These are phyloP conservation scores for Penicillium atrosanguineum DNA, from an alignment of 495 filamentous ascomycete species.

Conservation along the genomic window DNA sequence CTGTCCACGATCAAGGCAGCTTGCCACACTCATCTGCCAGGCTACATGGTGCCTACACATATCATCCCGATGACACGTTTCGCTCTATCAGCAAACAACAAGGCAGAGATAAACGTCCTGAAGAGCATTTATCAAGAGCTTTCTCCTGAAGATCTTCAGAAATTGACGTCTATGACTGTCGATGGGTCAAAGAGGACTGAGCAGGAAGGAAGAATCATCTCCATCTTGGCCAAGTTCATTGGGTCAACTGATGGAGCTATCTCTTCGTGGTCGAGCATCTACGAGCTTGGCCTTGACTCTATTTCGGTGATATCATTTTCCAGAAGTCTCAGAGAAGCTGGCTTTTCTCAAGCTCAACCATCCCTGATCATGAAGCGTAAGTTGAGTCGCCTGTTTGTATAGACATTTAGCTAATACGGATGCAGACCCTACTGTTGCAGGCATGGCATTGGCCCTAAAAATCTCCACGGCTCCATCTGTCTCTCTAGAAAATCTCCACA, in stretches of 20 bases:
- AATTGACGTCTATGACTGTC: conserved; percentile 38
- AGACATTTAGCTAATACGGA: conserved; percentile 5
- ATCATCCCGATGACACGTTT: conserved; percentile 43
- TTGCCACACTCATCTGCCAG: conserved; percentile 44
- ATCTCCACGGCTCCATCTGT: conserved; percentile 6
- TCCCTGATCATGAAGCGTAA: conserved; percentile 63
- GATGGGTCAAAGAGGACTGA: conserved; percentile 39
- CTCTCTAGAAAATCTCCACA: conserved; percentile 27
- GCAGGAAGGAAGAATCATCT: conserved; percentile 39
- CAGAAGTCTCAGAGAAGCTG: conserved; percentile 47
- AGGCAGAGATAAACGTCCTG: conserved; percentile 49
- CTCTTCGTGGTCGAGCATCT: conserved; percentile 60
- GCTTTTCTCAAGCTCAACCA: conserved; percentile 55
- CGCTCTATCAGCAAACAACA: conserved; percentile 43
- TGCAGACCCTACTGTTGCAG: conserved; percentile 50
- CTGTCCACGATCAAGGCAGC: conserved; percentile 29
- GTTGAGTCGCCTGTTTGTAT: neutral
- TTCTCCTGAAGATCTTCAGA: conserved; percentile 53
- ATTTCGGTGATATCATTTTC: conserved; percentile 71
- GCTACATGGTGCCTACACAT: conserved; percentile 55
- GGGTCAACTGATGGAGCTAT: conserved; percentile 42
- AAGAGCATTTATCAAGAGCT: conserved; percentile 54
- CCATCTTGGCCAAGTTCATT: conserved; percentile 51
- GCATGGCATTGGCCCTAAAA: conserved; percentile 45
- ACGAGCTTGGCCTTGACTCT: conserved; percentile 79